These are phyloP conservation scores for Arthrobotrys conoides DNA, from an alignment of 2,329 filamentous ascomycete species.

Conservation along the genomic window DNA sequence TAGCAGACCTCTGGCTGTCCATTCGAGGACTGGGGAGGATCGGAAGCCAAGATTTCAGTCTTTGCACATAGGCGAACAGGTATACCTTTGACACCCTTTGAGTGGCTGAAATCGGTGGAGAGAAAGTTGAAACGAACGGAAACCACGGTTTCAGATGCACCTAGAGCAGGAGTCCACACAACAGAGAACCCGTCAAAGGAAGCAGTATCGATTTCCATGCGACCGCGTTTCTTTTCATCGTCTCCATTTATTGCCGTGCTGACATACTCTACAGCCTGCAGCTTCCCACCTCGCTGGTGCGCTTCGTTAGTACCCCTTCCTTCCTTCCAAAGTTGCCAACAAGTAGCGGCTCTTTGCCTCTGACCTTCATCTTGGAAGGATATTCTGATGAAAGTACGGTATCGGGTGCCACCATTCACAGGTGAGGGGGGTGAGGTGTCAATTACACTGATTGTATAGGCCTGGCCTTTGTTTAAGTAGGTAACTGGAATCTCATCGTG, in stretches of 20 bases:
- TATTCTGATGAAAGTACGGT: slow-evolving; percentile 92
- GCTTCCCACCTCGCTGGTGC: slow-evolving; percentile 89
- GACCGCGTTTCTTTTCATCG: slow-evolving; percentile 76
- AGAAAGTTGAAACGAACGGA: slow-evolving; percentile 98
- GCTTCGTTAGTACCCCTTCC: slow-evolving; percentile 95
- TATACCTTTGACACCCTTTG: slow-evolving; percentile 97
- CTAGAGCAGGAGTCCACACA: slow-evolving; percentile 84
- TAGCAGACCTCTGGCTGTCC: slow-evolving; percentile 82
- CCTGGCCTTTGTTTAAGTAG: slow-evolving; percentile 97
- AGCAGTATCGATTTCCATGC: slow-evolving; percentile 79
- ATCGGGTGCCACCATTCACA: slow-evolving; percentile 76
- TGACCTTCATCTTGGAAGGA: slow-evolving; percentile 98
- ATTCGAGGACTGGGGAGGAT: slow-evolving; percentile 70
- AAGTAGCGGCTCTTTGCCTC: slow-evolving; percentile 82
- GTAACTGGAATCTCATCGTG: slow-evolving; percentile 94
- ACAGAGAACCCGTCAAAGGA: slow-evolving; percentile 97
- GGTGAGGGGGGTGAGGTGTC: slow-evolving; percentile 78
- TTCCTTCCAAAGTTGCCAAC: slow-evolving; percentile 96
- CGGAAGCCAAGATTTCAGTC: slow-evolving; percentile 77
- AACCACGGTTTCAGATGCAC: slow-evolving; percentile 82
- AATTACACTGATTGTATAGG: slow-evolving; percentile 86
- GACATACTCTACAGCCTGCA: slow-evolving; percentile 95
- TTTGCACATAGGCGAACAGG: slow-evolving; percentile 93
- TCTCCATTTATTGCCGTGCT: slow-evolving; percentile 73
- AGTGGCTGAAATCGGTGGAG: slow-evolving; percentile 98